A percentile compares a stretch with the other conserved stretches of the same genome.
phyloP scores from a whole-genome alignment of 148 eudicot species.

The Gaultheria prostrata region DNA sequence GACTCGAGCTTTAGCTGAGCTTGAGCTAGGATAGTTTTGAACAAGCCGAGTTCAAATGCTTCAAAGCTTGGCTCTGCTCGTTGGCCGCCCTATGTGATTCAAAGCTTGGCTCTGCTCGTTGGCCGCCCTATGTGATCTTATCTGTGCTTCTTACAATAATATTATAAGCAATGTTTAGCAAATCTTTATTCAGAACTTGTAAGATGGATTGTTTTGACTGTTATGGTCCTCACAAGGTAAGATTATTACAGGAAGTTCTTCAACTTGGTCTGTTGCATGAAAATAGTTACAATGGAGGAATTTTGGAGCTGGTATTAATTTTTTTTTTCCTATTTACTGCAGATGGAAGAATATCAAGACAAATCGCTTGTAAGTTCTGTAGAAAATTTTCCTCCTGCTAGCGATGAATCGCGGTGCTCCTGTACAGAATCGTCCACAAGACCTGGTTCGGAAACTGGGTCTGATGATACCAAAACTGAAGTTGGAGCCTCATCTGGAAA shows the following conservation, averaged over 20 bases:
- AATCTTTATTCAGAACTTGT: background rate
- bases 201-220: background rate
- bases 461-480: slow-evolving; percentile 22
- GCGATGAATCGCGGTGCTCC: slow-evolving; percentile 22
- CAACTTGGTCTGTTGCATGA: background rate
- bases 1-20: background rate
- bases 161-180: background rate
- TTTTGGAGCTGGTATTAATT: background rate
- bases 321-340: slow-evolving; percentile 13
- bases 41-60: background rate
- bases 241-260: background rate
- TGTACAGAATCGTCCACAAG: slow-evolving; percentile 22
- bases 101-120: background rate
- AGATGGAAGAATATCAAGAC: slow-evolving; percentile 30
- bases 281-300: background rate
- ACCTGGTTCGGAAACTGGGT: slow-evolving; percentile 26
- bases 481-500: slow-evolving; percentile 26
- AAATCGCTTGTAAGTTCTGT: slow-evolving; percentile 19
- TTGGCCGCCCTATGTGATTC: background rate
- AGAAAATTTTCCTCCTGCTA: slow-evolving; percentile 23
- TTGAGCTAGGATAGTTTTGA: background rate
- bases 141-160: background rate
- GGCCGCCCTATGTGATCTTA: background rate
- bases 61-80: background rate
- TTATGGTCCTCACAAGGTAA: background rate